Evolutionary conservation across 1,139 yeast species (phyloP).

Genomic region (Kodamaea sp.): DNA sequence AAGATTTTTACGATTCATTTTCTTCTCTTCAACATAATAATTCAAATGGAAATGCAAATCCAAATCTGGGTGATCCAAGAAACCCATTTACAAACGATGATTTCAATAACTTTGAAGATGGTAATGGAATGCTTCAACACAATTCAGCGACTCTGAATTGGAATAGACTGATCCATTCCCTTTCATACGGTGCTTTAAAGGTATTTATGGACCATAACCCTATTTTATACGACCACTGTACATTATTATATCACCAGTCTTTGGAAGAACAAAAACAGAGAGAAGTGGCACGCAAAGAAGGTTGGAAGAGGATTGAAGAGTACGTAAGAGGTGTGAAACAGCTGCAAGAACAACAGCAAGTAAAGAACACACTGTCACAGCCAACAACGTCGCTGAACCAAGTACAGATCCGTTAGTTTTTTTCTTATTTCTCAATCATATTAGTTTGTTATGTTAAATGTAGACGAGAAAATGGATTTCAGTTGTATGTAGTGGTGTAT

Average conservation of each 20-base stretch:
- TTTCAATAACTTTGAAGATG: constrained; percentile 16
- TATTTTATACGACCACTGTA: constrained; percentile 85
- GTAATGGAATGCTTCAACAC: constrained; percentile 23
- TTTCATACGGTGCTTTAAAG: constrained; percentile 87
- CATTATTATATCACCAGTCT: constrained; percentile 75
- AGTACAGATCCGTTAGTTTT: not conserved
- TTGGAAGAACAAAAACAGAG: constrained; percentile 62
- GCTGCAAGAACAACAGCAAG: constrained; percentile 10
- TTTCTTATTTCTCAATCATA: not conserved
- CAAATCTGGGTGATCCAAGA: constrained; percentile 4
- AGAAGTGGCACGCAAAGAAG: constrained; percentile 61
- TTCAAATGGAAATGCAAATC: constrained; percentile 16
- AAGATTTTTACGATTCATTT: constrained; percentile 45
- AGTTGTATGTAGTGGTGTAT: too few relatives aligned
- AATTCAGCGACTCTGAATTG: constrained; percentile 57
- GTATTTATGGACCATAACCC: constrained; percentile 94
- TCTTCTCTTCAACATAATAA: constrained; percentile 32
- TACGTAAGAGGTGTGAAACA: constrained; percentile 43
- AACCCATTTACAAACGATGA: constrained; percentile 14
- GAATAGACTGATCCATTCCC: constrained; percentile 90
- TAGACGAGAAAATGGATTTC: not conserved
- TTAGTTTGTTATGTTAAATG: not conserved
- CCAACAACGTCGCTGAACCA: too few relatives aligned
- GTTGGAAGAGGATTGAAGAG: constrained; percentile 71
- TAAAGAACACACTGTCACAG: constrained; percentile 1